phyloP scores from a whole-genome alignment of 176 grass and related monocot species.

The Oryza rufipogon region DNA sequence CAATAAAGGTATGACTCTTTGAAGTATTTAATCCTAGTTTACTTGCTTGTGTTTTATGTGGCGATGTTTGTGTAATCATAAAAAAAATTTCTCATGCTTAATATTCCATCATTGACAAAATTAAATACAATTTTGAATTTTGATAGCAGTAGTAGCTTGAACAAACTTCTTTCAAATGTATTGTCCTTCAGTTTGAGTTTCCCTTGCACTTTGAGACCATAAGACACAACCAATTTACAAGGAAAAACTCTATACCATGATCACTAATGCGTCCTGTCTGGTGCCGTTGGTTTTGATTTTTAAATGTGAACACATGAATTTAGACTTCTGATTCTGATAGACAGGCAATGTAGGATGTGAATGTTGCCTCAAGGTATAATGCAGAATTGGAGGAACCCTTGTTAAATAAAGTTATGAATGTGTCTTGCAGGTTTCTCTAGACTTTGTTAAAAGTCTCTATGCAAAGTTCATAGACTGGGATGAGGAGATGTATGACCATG shows the following conservation, averaged over 20 bases:
- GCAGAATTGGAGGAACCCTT: neutral
- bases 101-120: conserved; percentile 13
- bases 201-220: neutral
- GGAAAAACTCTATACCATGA: neutral
- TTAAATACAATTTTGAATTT: conserved; percentile 18
- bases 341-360: conserved; percentile 17
- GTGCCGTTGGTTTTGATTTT: neutral
- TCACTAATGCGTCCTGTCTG: neutral
- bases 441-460: conserved; percentile 93
- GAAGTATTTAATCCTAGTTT: conserved; percentile 13
- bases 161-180: conserved; percentile 14
- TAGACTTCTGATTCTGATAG: neutral
- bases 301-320: neutral
- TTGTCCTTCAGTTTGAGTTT: neutral
- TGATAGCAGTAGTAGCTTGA: neutral
- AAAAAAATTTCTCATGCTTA: conserved; percentile 24
- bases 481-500: conserved; percentile 91
- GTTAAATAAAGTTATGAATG: conserved; percentile 20
- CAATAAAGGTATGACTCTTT: conserved; percentile 75
- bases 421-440: conserved; percentile 85
- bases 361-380: conserved; percentile 20
- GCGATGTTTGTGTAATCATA: conserved; percentile 8
- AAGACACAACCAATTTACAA: neutral
- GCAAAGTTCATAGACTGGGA: conserved; percentile 99
- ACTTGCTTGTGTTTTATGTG: conserved; percentile 33